phyloP scores from a whole-genome alignment of 2,329 filamentous ascomycete species.

The Talaromyces sp. region DNA sequence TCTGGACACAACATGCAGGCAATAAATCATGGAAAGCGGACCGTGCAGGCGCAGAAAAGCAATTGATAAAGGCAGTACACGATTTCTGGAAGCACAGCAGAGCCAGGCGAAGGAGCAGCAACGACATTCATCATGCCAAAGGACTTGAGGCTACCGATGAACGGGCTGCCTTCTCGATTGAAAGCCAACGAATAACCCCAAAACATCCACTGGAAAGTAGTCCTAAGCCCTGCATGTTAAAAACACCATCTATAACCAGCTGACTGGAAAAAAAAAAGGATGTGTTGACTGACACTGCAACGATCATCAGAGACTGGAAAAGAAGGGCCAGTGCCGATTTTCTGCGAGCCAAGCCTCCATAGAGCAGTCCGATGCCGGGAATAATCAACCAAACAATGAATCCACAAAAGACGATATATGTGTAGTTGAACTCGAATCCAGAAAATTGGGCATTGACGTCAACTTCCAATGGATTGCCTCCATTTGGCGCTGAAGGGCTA shows the following conservation, averaged over 20 bases:
- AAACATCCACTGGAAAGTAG: slow-evolving; percentile 54
- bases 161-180: slow-evolving; percentile 54
- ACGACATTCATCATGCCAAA: slow-evolving; percentile 58
- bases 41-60: slow-evolving; percentile 51
- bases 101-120: slow-evolving; percentile 56
- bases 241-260: not conserved
- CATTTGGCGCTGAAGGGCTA: slow-evolving; percentile 41
- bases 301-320: slow-evolving; percentile 58
- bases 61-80: slow-evolving; percentile 63
- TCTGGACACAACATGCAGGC: slow-evolving; percentile 16
- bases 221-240: slow-evolving; percentile 13
- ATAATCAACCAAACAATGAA: slow-evolving; percentile 64
- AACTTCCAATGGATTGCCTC: slow-evolving; percentile 49
- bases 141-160: slow-evolving; percentile 58
- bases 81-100: slow-evolving; percentile 55
- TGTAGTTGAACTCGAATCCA: slow-evolving; percentile 57
- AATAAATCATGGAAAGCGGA: slow-evolving; percentile 11
- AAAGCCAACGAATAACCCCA: slow-evolving; percentile 62
- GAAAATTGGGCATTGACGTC: slow-evolving; percentile 56
- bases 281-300: slow-evolving; percentile 42
- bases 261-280: not conserved
- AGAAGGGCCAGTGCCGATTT: slow-evolving; percentile 59
- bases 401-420: slow-evolving; percentile 52
- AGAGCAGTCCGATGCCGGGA: slow-evolving; percentile 60
- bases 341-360: slow-evolving; percentile 57